These are phyloP conservation scores for Daldinia childiae DNA, from an alignment of 495 filamentous ascomycete species.

Conservation along the genomic window DNA sequence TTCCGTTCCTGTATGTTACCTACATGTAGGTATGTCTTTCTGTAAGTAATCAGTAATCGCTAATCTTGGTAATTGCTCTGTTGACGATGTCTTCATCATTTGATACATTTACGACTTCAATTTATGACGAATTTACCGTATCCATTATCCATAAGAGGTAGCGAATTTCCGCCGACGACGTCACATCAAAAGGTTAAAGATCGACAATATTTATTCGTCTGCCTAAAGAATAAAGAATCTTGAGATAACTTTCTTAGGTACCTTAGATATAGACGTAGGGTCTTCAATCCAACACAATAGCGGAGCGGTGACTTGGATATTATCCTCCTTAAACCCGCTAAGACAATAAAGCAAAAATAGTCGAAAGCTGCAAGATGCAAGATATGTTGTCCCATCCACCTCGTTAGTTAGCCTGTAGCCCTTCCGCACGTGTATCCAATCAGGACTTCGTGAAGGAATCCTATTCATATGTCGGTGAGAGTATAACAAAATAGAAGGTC, in stretches of 20 bases:
- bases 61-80: background rate
- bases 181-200: background rate
- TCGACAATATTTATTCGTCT: background rate
- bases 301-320: background rate
- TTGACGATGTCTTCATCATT: background rate
- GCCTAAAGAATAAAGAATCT: background rate
- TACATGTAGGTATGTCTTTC: background rate
- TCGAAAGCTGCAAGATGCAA: conserved; percentile 8
- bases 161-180: background rate
- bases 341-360: conserved; percentile 6
- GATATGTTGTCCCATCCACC: conserved; percentile 11
- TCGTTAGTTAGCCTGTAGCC: conserved; percentile 7
- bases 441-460: background rate
- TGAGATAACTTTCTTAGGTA: background rate
- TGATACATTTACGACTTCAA: background rate
- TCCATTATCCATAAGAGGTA: background rate
- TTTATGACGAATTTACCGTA: background rate
- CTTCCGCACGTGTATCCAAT: conserved; percentile 26
- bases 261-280: background rate
- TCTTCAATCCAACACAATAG: background rate
- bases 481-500: conserved; percentile 9
- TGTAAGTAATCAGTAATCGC: conserved; percentile 4
- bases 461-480: conserved; percentile 40
- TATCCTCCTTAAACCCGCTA: background rate
- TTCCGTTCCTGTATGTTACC: background rate